Conservation (phyloP, 345 rosid genomes). For the Lepidium sativum region DNA sequence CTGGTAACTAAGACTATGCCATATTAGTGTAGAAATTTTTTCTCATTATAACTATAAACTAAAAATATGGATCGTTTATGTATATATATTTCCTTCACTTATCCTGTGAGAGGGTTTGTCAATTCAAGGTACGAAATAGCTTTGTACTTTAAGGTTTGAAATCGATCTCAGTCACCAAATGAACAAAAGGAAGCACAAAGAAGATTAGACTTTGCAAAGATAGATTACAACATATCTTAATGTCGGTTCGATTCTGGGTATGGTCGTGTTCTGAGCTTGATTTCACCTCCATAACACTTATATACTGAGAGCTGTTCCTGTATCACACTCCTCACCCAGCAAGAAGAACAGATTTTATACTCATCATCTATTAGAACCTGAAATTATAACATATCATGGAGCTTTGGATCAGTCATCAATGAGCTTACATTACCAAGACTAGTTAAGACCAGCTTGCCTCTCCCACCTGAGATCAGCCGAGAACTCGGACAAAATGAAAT, state of each 20-base stretch:
- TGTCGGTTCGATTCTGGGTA: not conserved
- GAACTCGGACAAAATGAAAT: constrained; percentile 36
- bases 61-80: too few relatives aligned
- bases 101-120: too few relatives aligned
- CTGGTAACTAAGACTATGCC: too few relatives aligned
- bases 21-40: too few relatives aligned
- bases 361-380: not conserved
- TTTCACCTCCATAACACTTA: not conserved
- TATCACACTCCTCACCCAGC: not conserved
- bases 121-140: too few relatives aligned
- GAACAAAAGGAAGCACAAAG: not conserved
- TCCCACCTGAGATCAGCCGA: constrained; percentile 77
- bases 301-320: not conserved
- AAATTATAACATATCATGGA: too few relatives aligned
- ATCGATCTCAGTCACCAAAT: not conserved
- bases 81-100: too few relatives aligned
- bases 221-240: not conserved
- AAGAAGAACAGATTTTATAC: not conserved
- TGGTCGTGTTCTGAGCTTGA: not conserved
- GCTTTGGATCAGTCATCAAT: not conserved
- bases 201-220: not conserved
- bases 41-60: too few relatives aligned
- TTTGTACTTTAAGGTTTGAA: not conserved
- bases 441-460: constrained; percentile 41
- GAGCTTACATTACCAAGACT: not conserved